These are phyloP conservation scores for Globisporangium radiosum DNA, from an alignment of 352 stramenopile genomes.

Conservation along the genomic window DNA sequence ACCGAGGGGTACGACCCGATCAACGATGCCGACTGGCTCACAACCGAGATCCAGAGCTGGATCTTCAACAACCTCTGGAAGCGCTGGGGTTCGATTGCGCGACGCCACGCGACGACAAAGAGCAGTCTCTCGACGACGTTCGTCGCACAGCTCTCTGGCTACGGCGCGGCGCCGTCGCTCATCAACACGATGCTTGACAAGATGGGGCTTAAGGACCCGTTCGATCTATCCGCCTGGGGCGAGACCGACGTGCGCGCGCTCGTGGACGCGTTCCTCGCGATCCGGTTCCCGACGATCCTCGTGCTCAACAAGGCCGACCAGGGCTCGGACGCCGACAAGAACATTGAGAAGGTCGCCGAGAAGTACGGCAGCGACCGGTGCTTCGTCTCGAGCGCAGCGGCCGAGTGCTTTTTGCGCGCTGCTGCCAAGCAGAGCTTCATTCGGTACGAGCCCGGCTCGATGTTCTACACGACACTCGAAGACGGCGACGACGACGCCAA, in stretches of 20 bases:
- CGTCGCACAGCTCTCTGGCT: slow-evolving; percentile 69
- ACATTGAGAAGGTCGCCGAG: slow-evolving; percentile 85
- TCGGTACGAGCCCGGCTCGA: slow-evolving; percentile 79
- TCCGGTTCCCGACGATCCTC: slow-evolving; percentile 83
- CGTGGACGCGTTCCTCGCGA: slow-evolving; percentile 69
- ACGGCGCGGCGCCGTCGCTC: slow-evolving; percentile 68
- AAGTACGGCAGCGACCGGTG: slow-evolving; percentile 85
- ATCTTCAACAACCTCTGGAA: slow-evolving; percentile 87
- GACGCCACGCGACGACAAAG: slow-evolving; percentile 69
- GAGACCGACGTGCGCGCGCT: slow-evolving; percentile 66
- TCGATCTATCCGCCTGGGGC: slow-evolving; percentile 45
- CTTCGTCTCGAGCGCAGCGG: slow-evolving; percentile 82
- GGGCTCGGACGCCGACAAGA: slow-evolving; percentile 77
- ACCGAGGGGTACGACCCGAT: slow-evolving; percentile 85
- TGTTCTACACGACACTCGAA: slow-evolving; percentile 76
- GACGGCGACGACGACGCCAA: slow-evolving; percentile 62
- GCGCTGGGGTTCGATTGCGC: slow-evolving; percentile 72
- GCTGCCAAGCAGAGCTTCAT: slow-evolving; percentile 74
- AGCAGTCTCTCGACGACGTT: slow-evolving; percentile 64
- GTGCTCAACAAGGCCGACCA: slow-evolving; percentile 89
- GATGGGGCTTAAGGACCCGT: slow-evolving; percentile 54
- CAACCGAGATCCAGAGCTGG: slow-evolving; percentile 84
- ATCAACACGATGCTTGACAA: slow-evolving; percentile 66
- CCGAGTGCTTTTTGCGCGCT: slow-evolving; percentile 77
- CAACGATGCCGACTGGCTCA: slow-evolving; percentile 85